Percentiles rank a stretch among this genome's conserved stretches.
Conservation (phyloP, 2,329 filamentous ascomycete species). For the Xylariales sp. region DNA sequence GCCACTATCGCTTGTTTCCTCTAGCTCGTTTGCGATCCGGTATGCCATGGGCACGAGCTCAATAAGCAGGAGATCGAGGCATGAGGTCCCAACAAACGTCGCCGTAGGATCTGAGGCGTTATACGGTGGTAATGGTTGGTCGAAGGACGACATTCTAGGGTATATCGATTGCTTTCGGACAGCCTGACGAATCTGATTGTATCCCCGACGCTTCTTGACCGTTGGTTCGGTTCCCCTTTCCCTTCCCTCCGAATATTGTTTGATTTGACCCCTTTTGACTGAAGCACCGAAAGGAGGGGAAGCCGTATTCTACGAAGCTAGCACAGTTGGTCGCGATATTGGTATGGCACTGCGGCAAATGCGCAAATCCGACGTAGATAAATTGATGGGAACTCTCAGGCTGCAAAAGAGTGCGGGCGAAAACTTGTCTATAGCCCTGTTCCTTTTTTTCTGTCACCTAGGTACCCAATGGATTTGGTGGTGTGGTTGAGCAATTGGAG, state of each 20-base stretch:
- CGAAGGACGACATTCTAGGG: constrained; percentile 68
- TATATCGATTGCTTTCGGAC: constrained; percentile 1
- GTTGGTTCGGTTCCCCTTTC: not conserved
- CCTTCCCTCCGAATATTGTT: not conserved
- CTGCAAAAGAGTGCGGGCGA: not conserved
- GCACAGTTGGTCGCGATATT: constrained; percentile 1
- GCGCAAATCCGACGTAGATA: not conserved
- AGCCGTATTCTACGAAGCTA: not conserved
- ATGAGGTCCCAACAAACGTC: constrained; percentile 83
- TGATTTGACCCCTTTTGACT: not conserved
- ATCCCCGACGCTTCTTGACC: not conserved
- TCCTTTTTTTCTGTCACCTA: not conserved
- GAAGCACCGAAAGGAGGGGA: not conserved
- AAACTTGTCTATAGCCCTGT: not conserved
- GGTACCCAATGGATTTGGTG: not conserved
- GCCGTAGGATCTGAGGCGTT: constrained; percentile 79
- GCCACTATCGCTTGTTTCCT: constrained; percentile 53
- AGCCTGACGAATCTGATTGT: not conserved
- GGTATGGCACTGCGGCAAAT: not conserved
- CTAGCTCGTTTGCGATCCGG: constrained; percentile 81
- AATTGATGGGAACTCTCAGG: not conserved
- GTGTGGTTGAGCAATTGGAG: constrained; percentile 4
- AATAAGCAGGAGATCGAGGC: constrained; percentile 93
- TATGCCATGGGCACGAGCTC: constrained; percentile 96
- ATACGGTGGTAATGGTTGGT: constrained; percentile 74